Percentiles rank a stretch among this genome's conserved stretches.
phyloP scores from a whole-genome alignment of 257 asterid genomes.

The Ilex aquifolium region DNA sequence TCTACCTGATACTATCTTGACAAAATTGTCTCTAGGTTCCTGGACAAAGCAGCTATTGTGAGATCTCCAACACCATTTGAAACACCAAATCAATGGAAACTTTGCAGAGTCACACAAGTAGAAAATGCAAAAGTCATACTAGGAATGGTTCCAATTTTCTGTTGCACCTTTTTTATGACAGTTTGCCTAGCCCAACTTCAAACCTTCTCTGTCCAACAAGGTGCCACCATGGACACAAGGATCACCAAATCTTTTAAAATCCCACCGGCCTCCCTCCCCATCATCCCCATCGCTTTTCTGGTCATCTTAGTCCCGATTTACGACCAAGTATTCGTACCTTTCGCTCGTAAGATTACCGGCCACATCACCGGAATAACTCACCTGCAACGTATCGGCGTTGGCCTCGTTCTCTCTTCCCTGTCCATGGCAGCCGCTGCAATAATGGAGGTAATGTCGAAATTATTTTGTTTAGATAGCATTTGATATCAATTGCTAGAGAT shows the following conservation, averaged over 20 bases:
- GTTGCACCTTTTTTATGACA: slow-evolving; percentile 73
- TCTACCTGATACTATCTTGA: too few species aligned
- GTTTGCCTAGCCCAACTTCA: slow-evolving; percentile 79
- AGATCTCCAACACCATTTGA: slow-evolving; percentile 18
- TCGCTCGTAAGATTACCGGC: slow-evolving; percentile 46
- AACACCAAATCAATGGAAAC: slow-evolving; percentile 45
- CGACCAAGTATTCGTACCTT: slow-evolving; percentile 53
- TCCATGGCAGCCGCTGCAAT: slow-evolving; percentile 64
- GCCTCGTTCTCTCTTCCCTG: slow-evolving; percentile 54
- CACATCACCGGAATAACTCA: slow-evolving; percentile 62
- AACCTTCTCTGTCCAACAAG: slow-evolving; percentile 69
- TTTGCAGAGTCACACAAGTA: slow-evolving; percentile 76
- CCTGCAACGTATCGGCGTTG: slow-evolving; percentile 71
- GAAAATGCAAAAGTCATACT: slow-evolving; percentile 69
- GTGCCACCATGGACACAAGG: slow-evolving; percentile 59
- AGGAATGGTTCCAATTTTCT: slow-evolving; percentile 54
- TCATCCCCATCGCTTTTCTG: slow-evolving; percentile 48
- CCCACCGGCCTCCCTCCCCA: slow-evolving; percentile 72
- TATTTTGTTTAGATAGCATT: too few species aligned
- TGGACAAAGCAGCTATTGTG: slow-evolving; percentile 70
- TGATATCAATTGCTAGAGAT: too few species aligned
- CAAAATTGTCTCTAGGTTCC: slow-evolving; percentile 28
- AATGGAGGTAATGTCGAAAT: slow-evolving; percentile 28
- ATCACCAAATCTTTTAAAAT: slow-evolving; percentile 39
- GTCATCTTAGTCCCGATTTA: slow-evolving; percentile 49